phyloP scores from a whole-genome alignment of 805 yeast genomes.

The Candida ulmi region DNA sequence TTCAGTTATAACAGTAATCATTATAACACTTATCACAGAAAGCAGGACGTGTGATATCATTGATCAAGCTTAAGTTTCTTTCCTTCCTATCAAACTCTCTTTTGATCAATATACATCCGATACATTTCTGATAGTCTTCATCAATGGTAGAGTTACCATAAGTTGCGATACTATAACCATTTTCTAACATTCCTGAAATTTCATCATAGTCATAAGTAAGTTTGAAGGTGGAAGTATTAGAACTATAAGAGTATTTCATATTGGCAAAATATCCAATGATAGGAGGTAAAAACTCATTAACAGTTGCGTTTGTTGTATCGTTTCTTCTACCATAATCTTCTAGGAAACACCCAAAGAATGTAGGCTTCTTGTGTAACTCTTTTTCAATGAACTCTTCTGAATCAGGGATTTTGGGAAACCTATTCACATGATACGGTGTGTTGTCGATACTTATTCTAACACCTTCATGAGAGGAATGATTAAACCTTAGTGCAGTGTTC shows the following conservation, averaged over 20 bases:
- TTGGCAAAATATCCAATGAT: constrained; percentile 49
- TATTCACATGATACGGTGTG: constrained; percentile 37
- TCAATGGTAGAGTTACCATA: constrained; percentile 33
- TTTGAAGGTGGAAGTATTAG: constrained; percentile 59
- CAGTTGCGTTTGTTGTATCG: not conserved
- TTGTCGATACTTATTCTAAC: constrained; percentile 26
- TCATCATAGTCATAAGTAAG: constrained; percentile 42
- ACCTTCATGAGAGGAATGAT: constrained; percentile 13
- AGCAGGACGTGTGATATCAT: constrained; percentile 22
- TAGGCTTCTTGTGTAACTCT: constrained; percentile 55
- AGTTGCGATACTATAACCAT: constrained; percentile 49
- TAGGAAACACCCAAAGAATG: constrained; percentile 70
- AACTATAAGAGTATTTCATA: constrained; percentile 30
- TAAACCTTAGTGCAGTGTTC: constrained; percentile 24
- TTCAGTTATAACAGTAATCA: constrained; percentile 34
- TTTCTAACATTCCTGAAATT: constrained; percentile 37
- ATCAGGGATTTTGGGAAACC: constrained; percentile 63
- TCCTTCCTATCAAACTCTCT: constrained; percentile 40
- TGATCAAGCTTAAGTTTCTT: constrained; percentile 15
- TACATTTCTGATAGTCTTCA: constrained; percentile 36
- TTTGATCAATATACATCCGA: constrained; percentile 54
- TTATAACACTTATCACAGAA: constrained; percentile 33
- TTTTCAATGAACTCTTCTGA: constrained; percentile 37
- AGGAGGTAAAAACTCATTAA: constrained; percentile 38
- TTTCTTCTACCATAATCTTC: constrained; percentile 11